phyloP scores from a whole-genome alignment of 1,139 yeast species.

The Candida sp. region DNA sequence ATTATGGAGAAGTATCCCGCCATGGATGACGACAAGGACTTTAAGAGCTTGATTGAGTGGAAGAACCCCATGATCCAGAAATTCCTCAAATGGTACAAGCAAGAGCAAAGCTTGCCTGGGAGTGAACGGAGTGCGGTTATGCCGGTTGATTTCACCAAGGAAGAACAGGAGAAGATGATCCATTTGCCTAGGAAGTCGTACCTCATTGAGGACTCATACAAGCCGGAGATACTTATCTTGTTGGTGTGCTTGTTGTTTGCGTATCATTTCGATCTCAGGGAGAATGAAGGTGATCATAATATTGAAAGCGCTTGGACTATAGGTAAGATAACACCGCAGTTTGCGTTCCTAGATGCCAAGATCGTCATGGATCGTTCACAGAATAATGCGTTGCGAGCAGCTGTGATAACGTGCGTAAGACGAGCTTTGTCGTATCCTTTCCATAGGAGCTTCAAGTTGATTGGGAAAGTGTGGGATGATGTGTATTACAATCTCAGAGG shows the following conservation, averaged over 20 bases:
- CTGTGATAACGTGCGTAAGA: conserved; percentile 64
- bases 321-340: conserved; percentile 83
- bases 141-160: conserved; percentile 55
- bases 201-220: conserved; percentile 53
- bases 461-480: conserved; percentile 73
- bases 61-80: conserved; percentile 49
- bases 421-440: conserved; percentile 82
- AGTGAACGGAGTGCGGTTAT: conserved; percentile 31
- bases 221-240: conserved; percentile 54
- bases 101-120: conserved; percentile 26
- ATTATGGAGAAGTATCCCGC: conserved; percentile 61
- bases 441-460: conserved; percentile 70
- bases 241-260: conserved; percentile 72
- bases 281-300: conserved; percentile 77
- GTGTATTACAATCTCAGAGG: conserved; percentile 65
- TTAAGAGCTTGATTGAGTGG: conserved; percentile 59
- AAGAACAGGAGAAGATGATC: conserved; percentile 69
- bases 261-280: conserved; percentile 74
- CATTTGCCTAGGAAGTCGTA: conserved; percentile 69
- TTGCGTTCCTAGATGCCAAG: conserved; percentile 70
- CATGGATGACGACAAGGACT: conserved; percentile 59
- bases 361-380: conserved; percentile 26
- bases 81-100: conserved; percentile 55
- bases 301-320: conserved; percentile 95
- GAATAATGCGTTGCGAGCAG: conserved; percentile 44